phyloP scores from a whole-genome alignment of 495 filamentous ascomycete genomes.

The Venustampulla echinocandica region DNA sequence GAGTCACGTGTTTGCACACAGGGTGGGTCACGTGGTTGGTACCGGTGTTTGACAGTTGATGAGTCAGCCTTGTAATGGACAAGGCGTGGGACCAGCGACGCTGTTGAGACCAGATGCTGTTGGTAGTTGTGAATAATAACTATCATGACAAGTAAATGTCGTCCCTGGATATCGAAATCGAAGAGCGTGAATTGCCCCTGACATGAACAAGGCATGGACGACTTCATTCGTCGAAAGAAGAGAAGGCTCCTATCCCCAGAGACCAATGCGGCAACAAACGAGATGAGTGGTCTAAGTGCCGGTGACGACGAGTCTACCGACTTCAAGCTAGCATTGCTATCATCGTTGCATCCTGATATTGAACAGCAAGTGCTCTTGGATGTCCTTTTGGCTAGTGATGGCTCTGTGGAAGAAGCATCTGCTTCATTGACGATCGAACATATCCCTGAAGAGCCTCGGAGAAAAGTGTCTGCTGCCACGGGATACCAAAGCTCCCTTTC shows the following conservation, averaged over 20 bases:
- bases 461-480: constrained; percentile 31
- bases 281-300: constrained; percentile 18
- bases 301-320: constrained; percentile 71
- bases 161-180: no score
- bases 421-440: constrained; percentile 34
- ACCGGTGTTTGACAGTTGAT: no score
- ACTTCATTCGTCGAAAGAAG: constrained; percentile 46
- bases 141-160: no score
- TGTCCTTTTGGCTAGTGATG: constrained; percentile 64
- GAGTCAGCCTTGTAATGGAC: no score
- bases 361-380: constrained; percentile 66
- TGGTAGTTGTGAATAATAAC: no score
- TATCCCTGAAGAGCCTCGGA: constrained; percentile 22
- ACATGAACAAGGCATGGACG: constrained; percentile 42
- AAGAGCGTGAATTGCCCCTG: no score
- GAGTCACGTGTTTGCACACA: no score
- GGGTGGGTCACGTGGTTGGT: no score
- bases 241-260: constrained; percentile 23
- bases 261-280: neutral
- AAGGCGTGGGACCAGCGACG: no score
- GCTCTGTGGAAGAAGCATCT: constrained; percentile 59
- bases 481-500: constrained; percentile 52
- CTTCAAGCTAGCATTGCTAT: constrained; percentile 73
- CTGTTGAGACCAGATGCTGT: no score
- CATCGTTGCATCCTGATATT: constrained; percentile 60